Evolutionary conservation across 2,329 filamentous ascomycete genomes (phyloP), one percentile per base, ranked within the genome.

Genomic region (Leptographium radiaticola): DNA sequence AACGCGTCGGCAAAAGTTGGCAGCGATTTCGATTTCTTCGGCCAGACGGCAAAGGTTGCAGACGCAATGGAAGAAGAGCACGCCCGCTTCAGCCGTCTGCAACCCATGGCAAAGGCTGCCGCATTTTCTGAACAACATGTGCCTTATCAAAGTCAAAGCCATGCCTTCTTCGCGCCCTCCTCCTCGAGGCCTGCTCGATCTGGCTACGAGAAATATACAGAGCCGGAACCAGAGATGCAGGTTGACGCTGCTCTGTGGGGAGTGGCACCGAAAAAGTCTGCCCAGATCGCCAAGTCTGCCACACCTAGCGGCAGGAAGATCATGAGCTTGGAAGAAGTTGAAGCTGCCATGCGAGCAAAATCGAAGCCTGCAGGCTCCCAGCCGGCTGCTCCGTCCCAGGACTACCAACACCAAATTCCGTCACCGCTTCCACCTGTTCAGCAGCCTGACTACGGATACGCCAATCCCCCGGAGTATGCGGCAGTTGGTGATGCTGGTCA

Each of bases 11-110:
- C 74, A 34, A 74, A 74, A 12, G 80, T 93, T 56, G 90, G 90
- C 65, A 94, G 87, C 67, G 91, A 98, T 68, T 97, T 97, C 63
- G 93, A 98, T 68, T 98, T 97, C 70, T 95, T 94, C 60, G 90
- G 90, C 43, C 84, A 87, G 64, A 98, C 93, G 8, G 90, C 90
- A 55, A 83, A 90, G 68, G 87, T 95, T 43, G 78, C 89, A 20
- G 79, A 84, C 70, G 89, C 86, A 39, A 86, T 98, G 61, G 86
- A 89, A 59, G 89, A 97, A 68, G 93, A 97, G 70, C 87, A 95
- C 65, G 75, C 89, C 63, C 83, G 89, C 55, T 96, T 84, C 69
- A 81, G 80, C 62, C 83, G 89, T 52, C 83, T 91, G 59, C 78
- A 85, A 59, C 83, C 86, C 15, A 68, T 75, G 18, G 67, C 77